Base-by-base conservation (phyloP, 345 rosid genomes). In the Melaleuca alternifolia region DNA sequence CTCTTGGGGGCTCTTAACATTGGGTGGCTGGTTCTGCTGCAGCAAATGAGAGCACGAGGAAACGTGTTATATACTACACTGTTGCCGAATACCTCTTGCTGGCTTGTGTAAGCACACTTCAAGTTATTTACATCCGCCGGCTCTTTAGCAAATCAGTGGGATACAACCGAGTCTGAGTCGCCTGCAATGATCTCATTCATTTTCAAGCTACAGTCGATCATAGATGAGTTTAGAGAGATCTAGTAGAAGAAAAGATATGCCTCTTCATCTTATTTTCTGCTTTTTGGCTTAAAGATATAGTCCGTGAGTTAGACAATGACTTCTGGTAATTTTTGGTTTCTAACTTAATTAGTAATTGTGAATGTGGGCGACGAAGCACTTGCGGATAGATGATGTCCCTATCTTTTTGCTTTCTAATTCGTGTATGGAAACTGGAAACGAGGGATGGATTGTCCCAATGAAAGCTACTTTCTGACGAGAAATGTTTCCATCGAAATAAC, bases 81-180 rank as follows among this genome's bases (percentile, higher is more conserved):
- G 89, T 93, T 51, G 96, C 91, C 71, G 99, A 97, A 87, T 96
- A 96, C 90, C 79, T 95, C 6, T 84, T 96, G 88, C 91, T 97
- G 84, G 98, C 94, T 46, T 86, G 87, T 83, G 94, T 91, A 8
- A 97, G 99, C 87, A 86, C 92, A 2, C 94, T 97, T 91, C 99
- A 97, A 79, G 98, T 95, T 10, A 71, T 93, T 5, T 96, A 94
- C 87, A 93, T 95, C 84, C 98, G 99, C 37, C 97, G 91, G 87
- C 99, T 97, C 90, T 97, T 97, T 91, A 97, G 98, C 96, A 95
- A 96, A 91, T 94, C 98, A 21, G 95, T 95, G 77, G 97, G 94
- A 52, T 97, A 95, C 93, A 95, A 93, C 90, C 92, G 99, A 84
- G 99, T 95, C 89, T 96, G 92, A 95, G 86, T 71, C 1, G 24